phyloP scores from a whole-genome alignment of 2,329 filamentous ascomycete genomes.

The Botryotinia narcissicola region DNA sequence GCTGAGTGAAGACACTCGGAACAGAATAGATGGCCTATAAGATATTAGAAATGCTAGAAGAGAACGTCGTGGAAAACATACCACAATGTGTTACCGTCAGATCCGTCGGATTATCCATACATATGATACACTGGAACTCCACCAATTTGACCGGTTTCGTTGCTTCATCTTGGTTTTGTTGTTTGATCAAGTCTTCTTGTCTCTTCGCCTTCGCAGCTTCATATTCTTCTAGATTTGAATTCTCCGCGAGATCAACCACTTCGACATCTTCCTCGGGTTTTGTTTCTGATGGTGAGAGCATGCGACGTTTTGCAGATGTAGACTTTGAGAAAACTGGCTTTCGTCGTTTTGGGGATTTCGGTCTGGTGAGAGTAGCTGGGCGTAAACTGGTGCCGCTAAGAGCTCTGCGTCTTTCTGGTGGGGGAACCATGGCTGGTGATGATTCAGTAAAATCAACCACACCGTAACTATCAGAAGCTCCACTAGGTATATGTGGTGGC shows the following conservation, averaged over 20 bases:
- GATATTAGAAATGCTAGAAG: slow-evolving; percentile 23
- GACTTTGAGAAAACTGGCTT: not conserved
- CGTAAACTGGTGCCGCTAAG: slow-evolving; percentile 20
- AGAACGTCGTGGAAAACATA: slow-evolving; percentile 42
- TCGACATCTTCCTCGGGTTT: slow-evolving; percentile 25
- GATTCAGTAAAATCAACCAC: slow-evolving; percentile 35
- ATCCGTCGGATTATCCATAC: slow-evolving; percentile 59
- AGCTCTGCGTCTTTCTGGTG: slow-evolving; percentile 33
- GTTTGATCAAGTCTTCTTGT: slow-evolving; percentile 34
- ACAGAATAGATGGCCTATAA: slow-evolving; percentile 62
- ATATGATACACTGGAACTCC: slow-evolving; percentile 64
- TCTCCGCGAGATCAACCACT: slow-evolving; percentile 34
- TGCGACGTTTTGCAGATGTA: slow-evolving; percentile 14
- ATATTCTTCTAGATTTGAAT: slow-evolving; percentile 33
- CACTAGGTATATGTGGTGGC: slow-evolving; percentile 4
- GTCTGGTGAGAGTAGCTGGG: slow-evolving; percentile 22
- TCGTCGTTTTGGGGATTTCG: slow-evolving; percentile 7
- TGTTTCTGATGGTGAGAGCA: not conserved
- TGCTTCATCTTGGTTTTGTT: slow-evolving; percentile 46
- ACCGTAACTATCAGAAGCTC: slow-evolving; percentile 20
- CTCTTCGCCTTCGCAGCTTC: slow-evolving; percentile 32
- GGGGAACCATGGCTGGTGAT: slow-evolving; percentile 27
- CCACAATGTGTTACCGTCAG: slow-evolving; percentile 66
- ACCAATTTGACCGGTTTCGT: slow-evolving; percentile 51
- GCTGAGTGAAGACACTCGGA: slow-evolving; percentile 60